Evolutionary conservation across 2,329 filamentous ascomycete genomes (phyloP), one percentile per base, ranked within the genome.

Genomic region (Epichloe elymi): DNA sequence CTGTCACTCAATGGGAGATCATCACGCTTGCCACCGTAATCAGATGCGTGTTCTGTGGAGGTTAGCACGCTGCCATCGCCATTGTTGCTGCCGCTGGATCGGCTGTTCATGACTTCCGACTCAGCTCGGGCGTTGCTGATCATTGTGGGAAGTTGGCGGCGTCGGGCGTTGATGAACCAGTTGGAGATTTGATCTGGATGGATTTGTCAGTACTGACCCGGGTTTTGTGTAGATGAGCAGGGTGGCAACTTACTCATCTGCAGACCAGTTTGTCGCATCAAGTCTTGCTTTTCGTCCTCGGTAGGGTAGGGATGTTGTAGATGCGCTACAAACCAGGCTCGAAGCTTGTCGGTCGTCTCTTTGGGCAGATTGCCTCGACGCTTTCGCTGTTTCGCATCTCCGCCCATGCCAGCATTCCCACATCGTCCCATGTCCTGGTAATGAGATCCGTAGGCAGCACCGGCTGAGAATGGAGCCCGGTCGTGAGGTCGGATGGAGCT

Each of bases 351-450:
- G 0, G 88, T 95, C 0, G 88, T 87, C 50, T 89, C 85, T 63
- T 94, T 94, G n/a, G 89, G 89, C 3, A 95, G 73, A 61, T 95
- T 95, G 1, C 89, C 89, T 39, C 89, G 77, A 49, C 88, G 75
- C 64, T 80, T 83, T 35, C 79, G 70, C 57, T 74, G 74, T 63
- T 76, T 79, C 53, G 61, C 68, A 51, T 78, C 75, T 2, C 63
- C 67, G 17, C 62, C 37, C 3, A 46, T 46, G 20, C 68, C 67
- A 17, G 69, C 57, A 3, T 74, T 68, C 15, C 65, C 64, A 20
- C 68, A 68, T 12, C 69, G 67, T 56, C 69, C 64, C 53, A 69
- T 71, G 35, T 76, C 70, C 15, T 66, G 68, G 49, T 70, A 72
- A 19, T 66, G 67, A 2, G 64, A 60, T 19, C 62, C 62, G 50